A percentile compares a stretch with the other conserved stretches of the same genome.
Conservation (phyloP, 1,284 basidiomycete species). For the Tranzscheliella williamsii region DNA sequence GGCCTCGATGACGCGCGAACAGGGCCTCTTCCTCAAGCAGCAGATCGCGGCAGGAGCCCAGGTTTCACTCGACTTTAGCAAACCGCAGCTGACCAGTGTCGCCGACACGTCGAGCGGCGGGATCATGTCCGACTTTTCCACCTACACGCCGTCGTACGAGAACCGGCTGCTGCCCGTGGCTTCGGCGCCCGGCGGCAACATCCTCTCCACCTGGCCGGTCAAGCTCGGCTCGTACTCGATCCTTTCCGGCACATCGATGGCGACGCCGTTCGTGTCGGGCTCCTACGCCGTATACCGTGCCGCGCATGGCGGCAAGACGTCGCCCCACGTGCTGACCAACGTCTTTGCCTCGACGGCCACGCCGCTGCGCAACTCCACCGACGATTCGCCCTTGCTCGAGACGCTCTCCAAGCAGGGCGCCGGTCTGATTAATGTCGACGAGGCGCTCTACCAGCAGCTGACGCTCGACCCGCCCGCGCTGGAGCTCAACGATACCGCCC, state of each 20-base stretch:
- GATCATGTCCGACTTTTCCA: constrained; percentile 67
- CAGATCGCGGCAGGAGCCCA: constrained; percentile 63
- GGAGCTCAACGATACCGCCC: constrained; percentile 72
- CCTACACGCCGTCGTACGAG: constrained; percentile 69
- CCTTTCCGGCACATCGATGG: constrained; percentile 63
- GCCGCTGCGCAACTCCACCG: constrained; percentile 64
- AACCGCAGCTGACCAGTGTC: constrained; percentile 59
- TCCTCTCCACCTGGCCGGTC: constrained; percentile 51
- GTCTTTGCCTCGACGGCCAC: constrained; percentile 70
- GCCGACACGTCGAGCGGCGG: constrained; percentile 66
- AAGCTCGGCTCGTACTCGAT: constrained; percentile 63
- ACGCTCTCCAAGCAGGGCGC: constrained; percentile 71
- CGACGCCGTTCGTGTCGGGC: constrained; percentile 67
- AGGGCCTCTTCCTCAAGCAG: constrained; percentile 59
- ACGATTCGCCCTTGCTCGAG: constrained; percentile 66
- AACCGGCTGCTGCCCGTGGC: constrained; percentile 67
- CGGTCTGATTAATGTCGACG: constrained; percentile 70
- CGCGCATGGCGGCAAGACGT: constrained; percentile 64
- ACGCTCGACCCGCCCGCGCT: constrained; percentile 69
- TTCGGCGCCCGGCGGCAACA: constrained; percentile 68
- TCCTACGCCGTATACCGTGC: constrained; percentile 70
- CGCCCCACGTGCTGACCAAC: constrained; percentile 60
- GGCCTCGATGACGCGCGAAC: constrained; percentile 35
- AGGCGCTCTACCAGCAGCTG: constrained; percentile 67
- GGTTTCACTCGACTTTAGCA: constrained; percentile 66